These are phyloP conservation scores for Hamamelis virginiana DNA, from an alignment of 164 flowering plant genomes.

Conservation along the genomic window DNA sequence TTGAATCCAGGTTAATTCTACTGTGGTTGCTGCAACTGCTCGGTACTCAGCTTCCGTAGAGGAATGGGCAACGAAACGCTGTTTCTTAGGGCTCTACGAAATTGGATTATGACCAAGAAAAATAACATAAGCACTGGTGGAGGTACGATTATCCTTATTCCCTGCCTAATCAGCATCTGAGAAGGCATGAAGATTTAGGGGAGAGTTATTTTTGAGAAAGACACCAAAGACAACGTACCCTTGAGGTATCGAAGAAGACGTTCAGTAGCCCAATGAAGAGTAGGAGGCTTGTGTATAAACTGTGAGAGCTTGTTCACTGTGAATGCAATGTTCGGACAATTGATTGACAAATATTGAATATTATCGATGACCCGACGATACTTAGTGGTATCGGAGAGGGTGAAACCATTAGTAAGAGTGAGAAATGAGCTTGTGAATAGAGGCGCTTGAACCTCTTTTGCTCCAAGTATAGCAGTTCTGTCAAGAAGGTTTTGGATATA, in stretches of 20 bases:
- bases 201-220: not conserved
- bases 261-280: not conserved
- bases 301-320: not conserved
- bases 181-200: not conserved
- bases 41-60: no score
- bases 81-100: not conserved
- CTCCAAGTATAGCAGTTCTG: not conserved
- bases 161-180: not conserved
- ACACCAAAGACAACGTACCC: not conserved
- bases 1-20: not conserved
- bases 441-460: not conserved
- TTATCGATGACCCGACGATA: not conserved
- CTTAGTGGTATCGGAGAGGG: not conserved
- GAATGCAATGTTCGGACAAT: not conserved
- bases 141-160: not conserved
- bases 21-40: not conserved
- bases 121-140: not conserved
- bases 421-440: no score
- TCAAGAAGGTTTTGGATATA: not conserved
- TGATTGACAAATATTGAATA: not conserved
- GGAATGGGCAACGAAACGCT: not conserved
- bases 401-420: not conserved
- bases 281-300: not conserved
- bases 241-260: not conserved
- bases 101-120: not conserved